Conservation (phyloP, 768 basidiomycete genomes). For the Mycena rosella region DNA sequence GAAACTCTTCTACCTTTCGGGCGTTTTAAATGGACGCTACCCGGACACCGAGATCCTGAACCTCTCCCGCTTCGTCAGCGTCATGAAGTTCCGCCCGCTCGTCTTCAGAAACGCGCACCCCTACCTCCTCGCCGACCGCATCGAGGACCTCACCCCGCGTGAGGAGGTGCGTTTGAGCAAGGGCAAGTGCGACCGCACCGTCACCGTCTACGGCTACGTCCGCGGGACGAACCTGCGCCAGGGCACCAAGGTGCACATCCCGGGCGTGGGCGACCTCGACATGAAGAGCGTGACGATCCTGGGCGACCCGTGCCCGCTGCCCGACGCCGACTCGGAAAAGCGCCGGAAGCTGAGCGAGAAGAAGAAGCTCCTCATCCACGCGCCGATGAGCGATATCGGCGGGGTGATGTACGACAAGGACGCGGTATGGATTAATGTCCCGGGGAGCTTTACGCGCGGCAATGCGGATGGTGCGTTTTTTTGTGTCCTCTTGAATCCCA, state of each 20-base stretch:
- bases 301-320: constrained; percentile 96
- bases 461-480: constrained; percentile 67
- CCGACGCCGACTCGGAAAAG: constrained; percentile 92
- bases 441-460: constrained; percentile 92
- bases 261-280: constrained; percentile 92
- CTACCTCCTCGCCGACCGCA: constrained; percentile 93
- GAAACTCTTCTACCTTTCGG: constrained; percentile 97
- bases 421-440: constrained; percentile 97
- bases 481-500: not conserved
- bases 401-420: constrained; percentile 98
- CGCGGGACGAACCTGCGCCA: constrained; percentile 87
- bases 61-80: constrained; percentile 94
- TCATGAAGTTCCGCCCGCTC: constrained; percentile 99
- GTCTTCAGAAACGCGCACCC: constrained; percentile 96
- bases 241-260: constrained; percentile 90
- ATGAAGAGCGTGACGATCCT: constrained; percentile 80
- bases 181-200: constrained; percentile 93
- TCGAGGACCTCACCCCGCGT: constrained; percentile 94
- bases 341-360: constrained; percentile 94
- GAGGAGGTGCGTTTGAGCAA: constrained; percentile 82
- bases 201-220: constrained; percentile 96
- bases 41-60: constrained; percentile 97
- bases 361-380: constrained; percentile 91
- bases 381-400: constrained; percentile 99
- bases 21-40: constrained; percentile 96